Evolutionary conservation across 495 filamentous ascomycete species (phyloP).

Genomic region (Elaphomyces granulatus): DNA sequence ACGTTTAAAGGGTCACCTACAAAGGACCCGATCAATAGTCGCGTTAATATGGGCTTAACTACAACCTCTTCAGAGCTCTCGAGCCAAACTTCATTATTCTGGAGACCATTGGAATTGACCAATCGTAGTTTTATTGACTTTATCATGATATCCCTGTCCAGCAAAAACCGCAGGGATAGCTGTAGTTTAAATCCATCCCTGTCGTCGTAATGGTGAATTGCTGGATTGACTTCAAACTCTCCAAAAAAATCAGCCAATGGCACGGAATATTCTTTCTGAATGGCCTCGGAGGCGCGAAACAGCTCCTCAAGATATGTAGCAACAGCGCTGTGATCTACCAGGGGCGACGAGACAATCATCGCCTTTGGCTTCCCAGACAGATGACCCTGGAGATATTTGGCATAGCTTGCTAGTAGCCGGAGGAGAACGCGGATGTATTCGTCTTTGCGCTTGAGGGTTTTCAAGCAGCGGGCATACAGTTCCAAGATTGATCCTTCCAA

Average conservation of each 20-base stretch:
- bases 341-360: constrained; percentile 18
- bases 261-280: constrained; percentile 50
- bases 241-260: constrained; percentile 62
- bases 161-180: constrained; percentile 54
- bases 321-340: constrained; percentile 39
- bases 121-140: constrained; percentile 54
- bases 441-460: constrained; percentile 56
- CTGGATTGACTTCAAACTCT: constrained; percentile 51
- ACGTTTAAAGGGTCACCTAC: constrained; percentile 14
- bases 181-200: constrained; percentile 67
- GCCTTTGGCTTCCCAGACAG: constrained; percentile 23
- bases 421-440: constrained; percentile 68
- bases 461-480: constrained; percentile 74
- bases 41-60: constrained; percentile 27
- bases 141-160: constrained; percentile 55
- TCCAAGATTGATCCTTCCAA: constrained; percentile 72
- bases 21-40: constrained; percentile 25
- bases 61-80: constrained; percentile 19
- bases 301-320: constrained; percentile 53
- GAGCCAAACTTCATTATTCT: constrained; percentile 30
- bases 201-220: constrained; percentile 51
- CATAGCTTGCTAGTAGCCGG: constrained; percentile 60
- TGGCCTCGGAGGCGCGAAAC: constrained; percentile 41
- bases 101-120: constrained; percentile 21
- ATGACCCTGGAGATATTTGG: constrained; percentile 24